Evolutionary conservation across 805 yeast genomes (phyloP), one percentile per base, ranked within the genome.

Genomic region (Clavispora vitiphila): DNA sequence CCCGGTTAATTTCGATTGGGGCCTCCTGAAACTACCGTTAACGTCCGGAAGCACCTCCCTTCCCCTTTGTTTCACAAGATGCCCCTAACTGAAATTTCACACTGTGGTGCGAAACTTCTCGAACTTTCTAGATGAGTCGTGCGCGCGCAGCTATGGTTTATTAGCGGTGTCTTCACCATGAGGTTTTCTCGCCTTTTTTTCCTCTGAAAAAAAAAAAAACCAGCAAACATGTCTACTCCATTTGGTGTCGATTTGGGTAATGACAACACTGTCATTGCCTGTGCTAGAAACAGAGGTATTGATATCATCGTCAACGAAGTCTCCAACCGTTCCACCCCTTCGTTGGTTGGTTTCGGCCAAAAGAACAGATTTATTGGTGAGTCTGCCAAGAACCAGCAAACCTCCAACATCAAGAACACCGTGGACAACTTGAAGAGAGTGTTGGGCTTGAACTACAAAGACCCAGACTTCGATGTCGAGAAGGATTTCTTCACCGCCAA

Each of bases 231-330:
- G 96, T 86, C 95, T 69, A 78, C 83, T 64, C 96, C 96, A 71
- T 86, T 90, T 62, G 99, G 99, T 76, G 83, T 93, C 69, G 99
- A 93, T 80, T 84, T 93, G 65, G 99, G 99, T 73, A 89, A 89
- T 74, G 77, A 80, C 76, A 86, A 79, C 77, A 81, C 96, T 51
- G 97, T 91, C 55, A 78, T 91, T 64, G 98, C 95, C 34, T 70
- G 95, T 64, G 99, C 99, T 50, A 85, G 91, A 67, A 93, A 91
- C 81, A 83, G 98, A 76, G 98, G 98, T 63, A 93, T 93, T 63
- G 99, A 93, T 69, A 83, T 93, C 59, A 87, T 93, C 59, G 98
- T 93, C 72, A 93, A 93, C 66, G 99, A 93, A 72, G 98, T 93
- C 37, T 90, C 98, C 43, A 93, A 93, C 83, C 85, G 99, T 71